Conservation (phyloP, 1,284 basidiomycete genomes). For the Tylopilus orsonianus region DNA sequence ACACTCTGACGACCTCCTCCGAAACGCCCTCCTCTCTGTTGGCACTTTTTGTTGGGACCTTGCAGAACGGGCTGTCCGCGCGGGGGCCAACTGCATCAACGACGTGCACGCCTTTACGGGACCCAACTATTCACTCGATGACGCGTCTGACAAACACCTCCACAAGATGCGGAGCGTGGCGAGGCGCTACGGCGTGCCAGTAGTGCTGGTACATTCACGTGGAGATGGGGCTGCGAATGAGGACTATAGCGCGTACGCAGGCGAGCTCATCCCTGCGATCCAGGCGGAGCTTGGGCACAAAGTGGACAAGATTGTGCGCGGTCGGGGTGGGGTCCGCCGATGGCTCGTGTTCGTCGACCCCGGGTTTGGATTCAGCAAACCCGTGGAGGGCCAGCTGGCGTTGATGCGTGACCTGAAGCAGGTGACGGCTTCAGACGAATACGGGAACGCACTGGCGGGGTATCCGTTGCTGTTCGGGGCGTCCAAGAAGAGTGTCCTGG, state of each 20-base stretch:
- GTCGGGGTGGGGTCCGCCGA: slow-evolving; percentile 72
- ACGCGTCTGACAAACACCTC: slow-evolving; percentile 40
- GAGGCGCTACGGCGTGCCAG: slow-evolving; percentile 14
- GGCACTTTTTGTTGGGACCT: slow-evolving; percentile 93
- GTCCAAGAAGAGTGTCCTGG: slow-evolving; percentile 86
- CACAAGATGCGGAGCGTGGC: slow-evolving; percentile 68
- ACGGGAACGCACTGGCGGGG: slow-evolving; percentile 54
- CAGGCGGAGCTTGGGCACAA: slow-evolving; percentile 72
- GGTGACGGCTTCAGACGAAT: slow-evolving; percentile 43
- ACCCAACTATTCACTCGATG: slow-evolving; percentile 48
- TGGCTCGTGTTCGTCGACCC: slow-evolving; percentile 95
- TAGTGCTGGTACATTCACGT: background rate
- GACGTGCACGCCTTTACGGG: slow-evolving; percentile 87
- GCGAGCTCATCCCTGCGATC: slow-evolving; percentile 66
- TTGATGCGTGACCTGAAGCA: slow-evolving; percentile 57
- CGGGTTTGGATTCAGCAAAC: slow-evolving; percentile 94
- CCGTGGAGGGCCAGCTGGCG: slow-evolving; percentile 72
- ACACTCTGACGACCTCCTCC: slow-evolving; percentile 22
- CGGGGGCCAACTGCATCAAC: slow-evolving; percentile 93
- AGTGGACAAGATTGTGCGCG: slow-evolving; percentile 67
- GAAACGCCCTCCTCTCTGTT: slow-evolving; percentile 70
- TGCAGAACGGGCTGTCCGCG: slow-evolving; percentile 72
- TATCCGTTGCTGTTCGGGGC: slow-evolving; percentile 79
- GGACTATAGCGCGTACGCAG: background rate
- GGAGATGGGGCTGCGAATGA: background rate